A percentile compares a stretch with the other conserved stretches of the same genome.
These are phyloP conservation scores for Gloeostereum incarnatum DNA, from an alignment of 768 basidiomycete species.

Conservation along the genomic window DNA sequence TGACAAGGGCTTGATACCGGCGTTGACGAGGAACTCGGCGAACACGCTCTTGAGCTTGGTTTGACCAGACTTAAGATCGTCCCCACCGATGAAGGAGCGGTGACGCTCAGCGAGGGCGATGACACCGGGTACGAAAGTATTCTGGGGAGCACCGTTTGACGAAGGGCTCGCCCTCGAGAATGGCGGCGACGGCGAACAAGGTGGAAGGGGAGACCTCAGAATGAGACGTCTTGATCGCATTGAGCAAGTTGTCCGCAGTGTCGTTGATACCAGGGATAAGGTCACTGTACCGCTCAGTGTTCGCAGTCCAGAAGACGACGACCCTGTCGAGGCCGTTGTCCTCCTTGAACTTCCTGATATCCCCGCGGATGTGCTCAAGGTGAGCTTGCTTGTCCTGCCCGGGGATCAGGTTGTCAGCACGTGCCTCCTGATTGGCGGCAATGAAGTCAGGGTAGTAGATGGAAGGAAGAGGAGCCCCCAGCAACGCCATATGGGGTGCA, in stretches of 20 bases:
- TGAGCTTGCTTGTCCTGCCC: constrained; percentile 85
- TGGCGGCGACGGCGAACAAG: constrained; percentile 89
- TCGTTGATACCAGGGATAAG: constrained; percentile 94
- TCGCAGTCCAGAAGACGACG: constrained; percentile 97
- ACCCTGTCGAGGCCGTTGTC: constrained; percentile 78
- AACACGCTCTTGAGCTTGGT: constrained; percentile 96
- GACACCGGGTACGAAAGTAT: constrained; percentile 95
- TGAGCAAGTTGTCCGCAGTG: constrained; percentile 80
- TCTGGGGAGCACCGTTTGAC: constrained; percentile 98
- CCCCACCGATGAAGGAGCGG: constrained; percentile 91
- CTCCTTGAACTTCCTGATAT: constrained; percentile 89
- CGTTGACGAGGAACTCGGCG: constrained; percentile 97
- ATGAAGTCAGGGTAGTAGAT: constrained; percentile 98
- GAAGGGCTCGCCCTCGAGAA: constrained; percentile 92
- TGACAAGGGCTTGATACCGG: constrained; percentile 94
- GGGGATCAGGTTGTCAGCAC: constrained; percentile 88
- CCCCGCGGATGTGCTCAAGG: constrained; percentile 85
- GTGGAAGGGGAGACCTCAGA: constrained; percentile 95
- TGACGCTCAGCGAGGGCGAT: constrained; percentile 87
- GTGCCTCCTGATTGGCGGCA: constrained; percentile 93
- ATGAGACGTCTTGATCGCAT: constrained; percentile 77
- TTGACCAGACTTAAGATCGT: constrained; percentile 97
- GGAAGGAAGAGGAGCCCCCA: constrained; percentile 82
- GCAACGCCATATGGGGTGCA: constrained; percentile 69
- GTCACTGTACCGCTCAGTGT: constrained; percentile 96